Evolutionary conservation across 805 yeast species (phyloP).

Genomic region (Huiozyma naganishii): DNA sequence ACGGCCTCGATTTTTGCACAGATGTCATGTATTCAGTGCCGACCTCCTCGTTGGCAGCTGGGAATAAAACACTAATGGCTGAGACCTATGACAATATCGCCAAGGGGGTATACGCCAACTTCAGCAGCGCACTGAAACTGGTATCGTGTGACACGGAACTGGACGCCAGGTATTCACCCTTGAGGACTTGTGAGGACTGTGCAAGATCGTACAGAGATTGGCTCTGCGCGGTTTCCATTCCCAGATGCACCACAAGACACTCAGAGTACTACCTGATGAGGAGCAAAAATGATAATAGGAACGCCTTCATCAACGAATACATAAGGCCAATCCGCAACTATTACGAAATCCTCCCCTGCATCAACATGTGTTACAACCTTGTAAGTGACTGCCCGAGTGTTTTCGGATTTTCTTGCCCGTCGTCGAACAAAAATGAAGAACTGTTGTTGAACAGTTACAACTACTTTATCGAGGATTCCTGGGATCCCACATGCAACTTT

Average conservation of each 20-base stretch:
- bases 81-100: constrained; percentile 58
- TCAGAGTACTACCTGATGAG: constrained; percentile 37
- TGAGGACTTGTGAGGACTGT: constrained; percentile 67
- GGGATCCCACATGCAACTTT: constrained; percentile 33
- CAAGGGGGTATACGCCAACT: constrained; percentile 43
- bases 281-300: constrained; percentile 45
- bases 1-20: constrained; percentile 63
- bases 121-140: constrained; percentile 65
- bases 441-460: constrained; percentile 25
- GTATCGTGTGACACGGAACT: constrained; percentile 60
- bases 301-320: constrained; percentile 41
- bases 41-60: constrained; percentile 28
- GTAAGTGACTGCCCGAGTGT: constrained; percentile 76
- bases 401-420: constrained; percentile 70
- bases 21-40: constrained; percentile 88
- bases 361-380: constrained; percentile 65
- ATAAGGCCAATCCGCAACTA: constrained; percentile 48
- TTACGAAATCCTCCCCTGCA: constrained; percentile 79
- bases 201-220: constrained; percentile 62
- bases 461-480: constrained; percentile 7
- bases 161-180: constrained; percentile 63
- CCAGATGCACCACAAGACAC: constrained; percentile 60
- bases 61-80: constrained; percentile 29
- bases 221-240: constrained; percentile 84
- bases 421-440: constrained; percentile 5